Base-by-base conservation (phyloP, 495 filamentous ascomycete genomes). In the Aspergillus funiculosus region DNA sequence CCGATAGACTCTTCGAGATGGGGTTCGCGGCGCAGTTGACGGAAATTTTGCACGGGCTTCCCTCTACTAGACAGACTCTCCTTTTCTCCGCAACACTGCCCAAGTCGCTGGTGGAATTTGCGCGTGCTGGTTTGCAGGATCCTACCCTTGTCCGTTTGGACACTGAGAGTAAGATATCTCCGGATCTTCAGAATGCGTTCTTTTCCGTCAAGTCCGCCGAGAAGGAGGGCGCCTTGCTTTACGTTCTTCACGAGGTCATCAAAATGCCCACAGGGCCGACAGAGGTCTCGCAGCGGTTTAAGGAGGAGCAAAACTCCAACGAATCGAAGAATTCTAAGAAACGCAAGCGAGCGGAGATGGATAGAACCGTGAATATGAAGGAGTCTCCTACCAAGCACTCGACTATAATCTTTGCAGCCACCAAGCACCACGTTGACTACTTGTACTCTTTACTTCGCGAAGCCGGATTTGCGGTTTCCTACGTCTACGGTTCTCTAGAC, bases 361-460 rank as follows among this genome's bases (percentile, higher is more conserved):
- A 72, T 3, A 66, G 59, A 22, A 10, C 46, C 1, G 50, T 59
- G 11, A 66, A 61, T 29, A 49, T 41, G 35, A 64, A 60, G 38
- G 69, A 71, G 34, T 74, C 68, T 0, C 69, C 68, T 13, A 72
- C 69, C 3, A 56, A 66, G 62, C 79, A 94, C 60, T 94, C 92
- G 0, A 98, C 92, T 0, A 95, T 98, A 47, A 68, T 98, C 11
- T 98, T 98, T 61, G 77, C 85, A 1, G 88, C 92, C 6, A 97
- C 92, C 0, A 97, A 97, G 56, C 91, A 97, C 63, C 89, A 96
- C 54, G 92, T 98, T n/a, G 92, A 98, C 55, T 97, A 95, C 62
- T 64, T 98, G 5, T 78, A 85, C 22, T 72, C 76, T 19, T 67
- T 98, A 13, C 72, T 97, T 2, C 63, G 71, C 13, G 69, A 81